Conservation (phyloP, 2,329 filamentous ascomycete genomes). For the Chaetomium sp. region DNA sequence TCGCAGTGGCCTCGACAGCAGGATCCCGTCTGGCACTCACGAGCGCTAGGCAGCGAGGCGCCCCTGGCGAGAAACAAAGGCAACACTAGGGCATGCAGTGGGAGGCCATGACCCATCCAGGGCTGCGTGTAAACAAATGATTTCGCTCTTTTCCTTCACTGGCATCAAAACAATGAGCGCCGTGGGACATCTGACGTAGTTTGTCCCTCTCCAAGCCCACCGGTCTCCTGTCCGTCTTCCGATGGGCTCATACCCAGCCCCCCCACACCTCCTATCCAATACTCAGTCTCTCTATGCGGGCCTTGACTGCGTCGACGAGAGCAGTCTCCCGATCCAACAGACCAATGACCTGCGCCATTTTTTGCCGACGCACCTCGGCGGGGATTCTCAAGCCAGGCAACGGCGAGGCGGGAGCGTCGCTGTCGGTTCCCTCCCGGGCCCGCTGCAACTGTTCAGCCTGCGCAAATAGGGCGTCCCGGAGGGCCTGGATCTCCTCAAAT, state of each 20-base stretch:
- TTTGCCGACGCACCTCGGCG: constrained; percentile 61
- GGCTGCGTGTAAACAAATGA: constrained; percentile 28
- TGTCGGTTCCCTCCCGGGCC: constrained; percentile 35
- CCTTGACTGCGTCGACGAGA: constrained; percentile 67
- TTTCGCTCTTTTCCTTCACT: constrained; percentile 6
- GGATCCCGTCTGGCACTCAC: background rate
- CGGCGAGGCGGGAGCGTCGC: constrained; percentile 39
- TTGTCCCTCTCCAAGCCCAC: constrained; percentile 6
- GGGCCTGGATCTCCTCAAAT: constrained; percentile 56
- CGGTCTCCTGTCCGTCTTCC: constrained; percentile 12
- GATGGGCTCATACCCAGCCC: background rate
- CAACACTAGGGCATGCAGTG: constrained; percentile 11
- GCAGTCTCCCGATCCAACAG: constrained; percentile 68
- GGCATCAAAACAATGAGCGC: constrained; percentile 15
- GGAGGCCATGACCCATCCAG: background rate
- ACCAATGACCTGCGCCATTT: constrained; percentile 64
- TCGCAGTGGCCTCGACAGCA: constrained; percentile 1
- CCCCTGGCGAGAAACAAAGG: background rate
- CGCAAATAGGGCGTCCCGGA: constrained; percentile 56
- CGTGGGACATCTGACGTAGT: constrained; percentile 12
- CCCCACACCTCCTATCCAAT: constrained; percentile 33
- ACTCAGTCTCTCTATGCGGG: constrained; percentile 61
- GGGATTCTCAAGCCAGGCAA: constrained; percentile 55
- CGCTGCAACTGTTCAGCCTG: constrained; percentile 52
- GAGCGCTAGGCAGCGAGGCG: background rate